Conservation (phyloP, 345 rosid genomes). For the Odontarrhena argentea region DNA sequence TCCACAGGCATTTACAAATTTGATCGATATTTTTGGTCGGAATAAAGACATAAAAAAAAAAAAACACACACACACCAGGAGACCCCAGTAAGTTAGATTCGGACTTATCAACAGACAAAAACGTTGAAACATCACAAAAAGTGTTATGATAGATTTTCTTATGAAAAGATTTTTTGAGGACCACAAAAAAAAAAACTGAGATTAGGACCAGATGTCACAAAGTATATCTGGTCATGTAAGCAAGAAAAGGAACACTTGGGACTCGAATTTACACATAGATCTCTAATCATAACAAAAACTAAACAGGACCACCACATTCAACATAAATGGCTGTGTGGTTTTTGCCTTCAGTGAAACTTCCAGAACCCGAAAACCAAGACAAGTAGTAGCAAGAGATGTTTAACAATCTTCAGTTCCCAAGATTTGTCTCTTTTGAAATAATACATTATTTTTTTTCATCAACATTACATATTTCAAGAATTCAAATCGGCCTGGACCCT, state of each 20-base stretch:
- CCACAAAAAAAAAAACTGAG: constrained; percentile 26
- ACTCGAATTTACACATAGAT: constrained; percentile 31
- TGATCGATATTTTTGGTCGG: neutral
- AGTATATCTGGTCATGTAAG: constrained; percentile 45
- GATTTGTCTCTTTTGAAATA: constrained; percentile 33
- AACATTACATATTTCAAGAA: constrained; percentile 36
- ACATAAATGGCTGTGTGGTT: constrained; percentile 40
- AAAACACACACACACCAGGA: neutral
- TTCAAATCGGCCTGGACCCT: constrained; percentile 33
- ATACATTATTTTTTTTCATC: constrained; percentile 9
- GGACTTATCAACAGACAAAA: constrained; percentile 33
- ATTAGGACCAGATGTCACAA: constrained; percentile 41
- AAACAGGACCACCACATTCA: constrained; percentile 43
- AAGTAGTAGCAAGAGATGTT: constrained; percentile 18
- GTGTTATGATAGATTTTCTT: constrained; percentile 35
- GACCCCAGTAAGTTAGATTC: constrained; percentile 38
- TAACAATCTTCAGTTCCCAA: constrained; percentile 39
- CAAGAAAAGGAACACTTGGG: constrained; percentile 42
- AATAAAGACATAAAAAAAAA: constrained; percentile 24
- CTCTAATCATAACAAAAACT: constrained; percentile 38
- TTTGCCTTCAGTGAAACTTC: constrained; percentile 42
- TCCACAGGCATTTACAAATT: neutral
- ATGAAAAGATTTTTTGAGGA: constrained; percentile 39
- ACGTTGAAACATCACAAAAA: constrained; percentile 37
- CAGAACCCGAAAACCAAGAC: constrained; percentile 41